A percentile compares a stretch with the other conserved stretches of the same genome.
Evolutionary conservation across 371 early-diverging fungal species (phyloP).

Genomic region (Massospora cicadina): DNA sequence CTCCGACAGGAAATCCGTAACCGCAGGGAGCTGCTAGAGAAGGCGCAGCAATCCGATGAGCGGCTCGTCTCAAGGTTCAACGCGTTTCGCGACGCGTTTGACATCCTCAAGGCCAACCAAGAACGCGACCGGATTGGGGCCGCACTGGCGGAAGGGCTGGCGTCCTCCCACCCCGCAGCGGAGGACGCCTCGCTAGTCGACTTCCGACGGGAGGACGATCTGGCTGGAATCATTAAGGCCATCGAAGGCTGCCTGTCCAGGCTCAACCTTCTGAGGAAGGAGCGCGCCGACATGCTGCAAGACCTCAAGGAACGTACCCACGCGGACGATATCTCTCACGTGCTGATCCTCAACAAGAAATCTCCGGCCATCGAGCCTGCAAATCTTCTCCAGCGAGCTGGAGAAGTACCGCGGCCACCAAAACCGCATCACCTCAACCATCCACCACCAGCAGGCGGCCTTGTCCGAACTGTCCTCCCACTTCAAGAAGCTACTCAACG

Average conservation of each 20-base stretch:
- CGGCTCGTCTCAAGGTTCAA: conserved; percentile 36
- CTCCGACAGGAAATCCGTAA: conserved; percentile 59
- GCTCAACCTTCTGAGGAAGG: conserved; percentile 54
- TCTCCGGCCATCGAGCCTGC: conserved; percentile 49
- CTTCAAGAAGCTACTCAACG: conserved; percentile 53
- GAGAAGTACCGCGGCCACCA: conserved; percentile 72
- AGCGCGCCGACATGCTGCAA: conserved; percentile 48
- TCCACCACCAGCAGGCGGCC: conserved; percentile 54
- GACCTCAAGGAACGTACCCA: conserved; percentile 68
- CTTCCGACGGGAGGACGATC: conserved; percentile 13
- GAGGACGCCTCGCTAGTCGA: conserved; percentile 15
- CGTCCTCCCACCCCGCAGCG: conserved; percentile 15
- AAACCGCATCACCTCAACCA: conserved; percentile 47
- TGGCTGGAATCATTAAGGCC: conserved; percentile 21
- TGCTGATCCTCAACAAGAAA: conserved; percentile 66
- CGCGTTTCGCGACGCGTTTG: conserved; percentile 28
- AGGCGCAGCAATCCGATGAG: conserved; percentile 53
- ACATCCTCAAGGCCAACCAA: conserved; percentile 32
- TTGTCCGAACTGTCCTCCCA: conserved; percentile 54
- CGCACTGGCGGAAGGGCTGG: conserved; percentile 34
- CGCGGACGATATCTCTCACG: conserved; percentile 74
- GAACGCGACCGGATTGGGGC: conserved; percentile 37
- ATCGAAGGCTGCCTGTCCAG: conserved; percentile 54
- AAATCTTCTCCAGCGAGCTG: conserved; percentile 74
- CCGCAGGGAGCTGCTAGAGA: conserved; percentile 59